Percentiles rank a stretch among this genome's conserved stretches.
These are phyloP conservation scores for Boletus bicolor DNA, from an alignment of 768 basidiomycete species.

Conservation along the genomic window DNA sequence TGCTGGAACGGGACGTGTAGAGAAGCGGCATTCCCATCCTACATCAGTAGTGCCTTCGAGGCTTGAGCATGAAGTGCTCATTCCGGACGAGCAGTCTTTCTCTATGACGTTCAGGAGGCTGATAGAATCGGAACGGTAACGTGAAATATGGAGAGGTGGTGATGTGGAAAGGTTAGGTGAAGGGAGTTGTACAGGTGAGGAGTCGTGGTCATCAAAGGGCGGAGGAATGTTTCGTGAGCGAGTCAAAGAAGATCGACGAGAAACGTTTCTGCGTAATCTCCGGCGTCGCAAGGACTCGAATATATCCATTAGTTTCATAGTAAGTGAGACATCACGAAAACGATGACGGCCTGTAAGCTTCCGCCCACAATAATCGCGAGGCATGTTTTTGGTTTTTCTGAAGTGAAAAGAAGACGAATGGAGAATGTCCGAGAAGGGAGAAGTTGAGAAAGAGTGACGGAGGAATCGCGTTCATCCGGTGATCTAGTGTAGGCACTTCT, in stretches of 20 bases:
- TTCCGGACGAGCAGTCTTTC: slow-evolving; percentile 12
- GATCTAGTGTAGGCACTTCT: slow-evolving; percentile 4
- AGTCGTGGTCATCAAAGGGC: slow-evolving; percentile 3
- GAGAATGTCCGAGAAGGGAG: slow-evolving; percentile 1
- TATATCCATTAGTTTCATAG: slow-evolving; percentile 17
- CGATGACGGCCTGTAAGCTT: slow-evolving; percentile 10
- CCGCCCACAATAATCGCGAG: slow-evolving; percentile 1
- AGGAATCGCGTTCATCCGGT: background rate
- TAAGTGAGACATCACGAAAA: slow-evolving; percentile 17
- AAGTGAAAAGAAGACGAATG: slow-evolving; percentile 10
- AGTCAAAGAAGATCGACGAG: slow-evolving; percentile 3
- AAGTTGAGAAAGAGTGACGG: background rate
- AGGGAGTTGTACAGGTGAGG: slow-evolving; percentile 3
- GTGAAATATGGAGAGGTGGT: background rate
- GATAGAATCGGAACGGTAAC: slow-evolving; percentile 1
- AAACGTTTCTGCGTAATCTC: slow-evolving; percentile 4
- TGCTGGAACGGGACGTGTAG: background rate
- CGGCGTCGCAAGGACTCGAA: slow-evolving; percentile 21
- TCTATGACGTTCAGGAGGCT: slow-evolving; percentile 10
- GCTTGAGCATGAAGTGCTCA: slow-evolving; percentile 6
- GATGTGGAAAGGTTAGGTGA: background rate
- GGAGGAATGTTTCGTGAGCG: slow-evolving; percentile 2
- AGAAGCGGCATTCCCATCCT: background rate
- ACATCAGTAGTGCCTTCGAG: background rate
- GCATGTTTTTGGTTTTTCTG: slow-evolving; percentile 15